phyloP scores from a whole-genome alignment of 2,329 filamentous ascomycete species.

The Trichoderma atrobrunneum region DNA sequence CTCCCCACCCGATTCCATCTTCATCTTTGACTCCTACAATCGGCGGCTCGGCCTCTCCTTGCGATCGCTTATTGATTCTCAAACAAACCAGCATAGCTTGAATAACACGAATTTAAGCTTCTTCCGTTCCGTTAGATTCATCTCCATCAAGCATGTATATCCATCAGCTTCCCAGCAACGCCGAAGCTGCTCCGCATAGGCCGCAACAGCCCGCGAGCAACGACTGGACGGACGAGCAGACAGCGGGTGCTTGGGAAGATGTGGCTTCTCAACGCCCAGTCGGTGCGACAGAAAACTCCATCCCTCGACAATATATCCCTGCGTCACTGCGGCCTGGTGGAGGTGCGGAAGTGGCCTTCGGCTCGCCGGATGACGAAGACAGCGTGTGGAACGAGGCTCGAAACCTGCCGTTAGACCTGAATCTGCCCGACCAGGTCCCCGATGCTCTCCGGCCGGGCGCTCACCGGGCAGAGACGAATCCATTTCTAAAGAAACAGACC shows the following conservation, averaged over 20 bases:
- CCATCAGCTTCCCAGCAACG: background rate
- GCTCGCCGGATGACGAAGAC: constrained; percentile 29
- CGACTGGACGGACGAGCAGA: constrained; percentile 14
- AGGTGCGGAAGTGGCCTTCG: constrained; percentile 16
- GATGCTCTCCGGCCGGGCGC: constrained; percentile 34
- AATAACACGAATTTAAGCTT: background rate
- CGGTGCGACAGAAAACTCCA: background rate
- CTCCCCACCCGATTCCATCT: background rate
- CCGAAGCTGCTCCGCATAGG: background rate
- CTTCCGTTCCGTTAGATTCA: background rate
- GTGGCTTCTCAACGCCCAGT: constrained; percentile 6
- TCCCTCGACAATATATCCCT: constrained; percentile 28
- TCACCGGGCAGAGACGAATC: constrained; percentile 47
- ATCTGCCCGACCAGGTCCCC: constrained; percentile 28
- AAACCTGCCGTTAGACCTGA: constrained; percentile 19
- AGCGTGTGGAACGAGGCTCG: constrained; percentile 33
- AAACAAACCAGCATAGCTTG: background rate
- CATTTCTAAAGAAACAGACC: constrained; percentile 51
- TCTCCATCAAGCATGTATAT: background rate
- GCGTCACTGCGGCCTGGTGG: constrained; percentile 34
- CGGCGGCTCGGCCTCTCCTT: background rate
- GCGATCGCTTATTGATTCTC: background rate
- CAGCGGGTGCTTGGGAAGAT: constrained; percentile 12
- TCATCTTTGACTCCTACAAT: background rate
- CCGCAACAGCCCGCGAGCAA: background rate